These are phyloP conservation scores for Phylloporus arenicola DNA, from an alignment of 768 basidiomycete species.

Conservation along the genomic window DNA sequence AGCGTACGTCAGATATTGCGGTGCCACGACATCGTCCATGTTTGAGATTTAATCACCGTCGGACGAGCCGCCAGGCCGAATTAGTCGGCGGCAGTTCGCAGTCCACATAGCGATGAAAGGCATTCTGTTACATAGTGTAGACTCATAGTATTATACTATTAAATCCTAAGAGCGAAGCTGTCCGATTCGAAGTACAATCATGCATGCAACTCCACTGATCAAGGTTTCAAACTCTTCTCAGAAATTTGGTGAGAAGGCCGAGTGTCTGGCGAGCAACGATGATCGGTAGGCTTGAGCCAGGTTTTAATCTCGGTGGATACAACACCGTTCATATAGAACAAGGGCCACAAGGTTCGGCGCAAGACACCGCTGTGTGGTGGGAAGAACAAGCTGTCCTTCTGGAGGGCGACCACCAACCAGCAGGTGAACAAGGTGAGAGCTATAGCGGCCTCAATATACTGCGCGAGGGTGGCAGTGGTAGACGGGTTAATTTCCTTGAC, in stretches of 20 bases:
- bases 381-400: constrained; percentile 21
- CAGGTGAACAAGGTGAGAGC: constrained; percentile 44
- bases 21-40: background rate
- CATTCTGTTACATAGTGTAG: background rate
- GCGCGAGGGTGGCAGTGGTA: constrained; percentile 29
- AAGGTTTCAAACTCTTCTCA: background rate
- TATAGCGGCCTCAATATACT: constrained; percentile 37
- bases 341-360: constrained; percentile 20
- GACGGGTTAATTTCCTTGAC: constrained; percentile 24
- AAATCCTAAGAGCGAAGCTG: background rate
- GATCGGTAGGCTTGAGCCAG: background rate
- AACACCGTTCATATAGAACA: constrained; percentile 9
- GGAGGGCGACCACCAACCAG: constrained; percentile 53
- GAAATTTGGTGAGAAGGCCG: background rate
- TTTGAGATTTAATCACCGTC: background rate
- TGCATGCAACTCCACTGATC: background rate
- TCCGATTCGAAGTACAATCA: background rate
- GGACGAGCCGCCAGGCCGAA: background rate
- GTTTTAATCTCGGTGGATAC: background rate
- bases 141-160: background rate
- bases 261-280: background rate
- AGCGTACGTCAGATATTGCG: background rate
- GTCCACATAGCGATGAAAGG: background rate
- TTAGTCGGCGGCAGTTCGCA: background rate
- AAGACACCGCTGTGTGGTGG: constrained; percentile 2